Evolutionary conservation across 2,329 filamentous ascomycete species (phyloP).

Genomic region (Penicillium sp.): DNA sequence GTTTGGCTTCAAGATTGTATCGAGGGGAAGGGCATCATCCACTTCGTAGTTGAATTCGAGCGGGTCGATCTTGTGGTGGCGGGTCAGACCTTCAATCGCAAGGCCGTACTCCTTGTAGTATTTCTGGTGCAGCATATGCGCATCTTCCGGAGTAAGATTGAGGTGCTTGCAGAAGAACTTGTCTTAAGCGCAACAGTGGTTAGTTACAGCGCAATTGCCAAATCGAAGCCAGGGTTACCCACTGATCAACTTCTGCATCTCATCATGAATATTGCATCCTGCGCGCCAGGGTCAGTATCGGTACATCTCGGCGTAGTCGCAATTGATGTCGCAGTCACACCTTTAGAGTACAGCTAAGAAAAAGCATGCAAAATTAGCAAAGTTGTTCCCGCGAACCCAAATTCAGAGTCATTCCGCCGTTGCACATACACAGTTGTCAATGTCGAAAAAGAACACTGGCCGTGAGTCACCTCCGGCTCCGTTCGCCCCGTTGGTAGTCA

Average conservation of each 20-base stretch:
- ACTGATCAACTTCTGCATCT: conserved; percentile 82
- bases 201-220: not conserved
- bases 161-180: conserved; percentile 69
- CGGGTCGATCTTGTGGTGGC: conserved; percentile 92
- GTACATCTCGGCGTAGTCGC: not conserved
- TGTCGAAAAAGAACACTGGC: conserved; percentile 77
- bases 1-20: conserved; percentile 78
- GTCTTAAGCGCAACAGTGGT: conserved; percentile 39
- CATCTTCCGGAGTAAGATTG: conserved; percentile 71
- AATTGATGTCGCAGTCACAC: conserved; percentile 43
- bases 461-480: conserved; percentile 36
- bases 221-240: conserved; percentile 18
- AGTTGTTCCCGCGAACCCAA: not conserved
- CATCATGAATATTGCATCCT: conserved; percentile 79
- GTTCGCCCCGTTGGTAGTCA: conserved; percentile 22
- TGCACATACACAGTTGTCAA: conserved; percentile 82
- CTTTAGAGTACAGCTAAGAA: conserved; percentile 74
- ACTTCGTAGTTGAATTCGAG: conserved; percentile 93
- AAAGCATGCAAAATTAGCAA: conserved; percentile 12
- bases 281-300: conserved; percentile 14
- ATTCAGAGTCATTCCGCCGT: not conserved
- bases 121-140: conserved; percentile 79
- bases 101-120: conserved; percentile 97
- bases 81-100: conserved; percentile 92
- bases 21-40: conserved; percentile 88